These are phyloP conservation scores for Chrysoporthe deuterocubensis DNA, from an alignment of 2,329 filamentous ascomycete species.

Conservation along the genomic window DNA sequence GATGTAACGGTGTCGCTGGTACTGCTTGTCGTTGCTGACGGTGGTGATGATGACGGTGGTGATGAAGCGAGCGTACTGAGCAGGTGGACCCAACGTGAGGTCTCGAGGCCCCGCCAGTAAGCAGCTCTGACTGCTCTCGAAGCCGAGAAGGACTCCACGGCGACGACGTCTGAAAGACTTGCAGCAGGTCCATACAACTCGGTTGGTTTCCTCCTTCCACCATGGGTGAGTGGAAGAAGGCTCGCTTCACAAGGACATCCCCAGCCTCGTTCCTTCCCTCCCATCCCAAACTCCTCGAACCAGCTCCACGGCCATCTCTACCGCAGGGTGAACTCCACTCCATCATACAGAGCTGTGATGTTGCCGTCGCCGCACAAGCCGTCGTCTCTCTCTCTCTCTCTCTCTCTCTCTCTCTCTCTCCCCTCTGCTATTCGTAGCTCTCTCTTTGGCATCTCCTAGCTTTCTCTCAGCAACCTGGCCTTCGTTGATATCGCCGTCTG, in stretches of 20 bases:
- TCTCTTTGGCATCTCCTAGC: neutral
- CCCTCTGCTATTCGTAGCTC: neutral
- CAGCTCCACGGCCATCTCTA: no score
- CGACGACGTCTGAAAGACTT: neutral
- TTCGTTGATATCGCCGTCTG: neutral
- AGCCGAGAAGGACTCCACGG: neutral
- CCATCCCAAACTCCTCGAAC: neutral
- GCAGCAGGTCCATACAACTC: constrained; percentile 6
- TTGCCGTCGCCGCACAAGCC: neutral
- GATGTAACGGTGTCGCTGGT: neutral
- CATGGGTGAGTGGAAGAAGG: constrained; percentile 8
- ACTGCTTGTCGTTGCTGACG: neutral
- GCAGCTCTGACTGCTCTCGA: neutral
- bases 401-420: neutral
- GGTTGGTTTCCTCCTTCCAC: constrained; percentile 14
- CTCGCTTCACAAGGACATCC: neutral
- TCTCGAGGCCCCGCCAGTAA: neutral
- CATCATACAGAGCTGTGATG: neutral
- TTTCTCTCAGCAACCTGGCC: neutral
- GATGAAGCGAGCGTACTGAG: neutral
- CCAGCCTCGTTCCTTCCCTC: constrained; percentile 16
- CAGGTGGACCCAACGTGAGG: neutral
- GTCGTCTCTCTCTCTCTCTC: neutral
- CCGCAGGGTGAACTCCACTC: neutral
- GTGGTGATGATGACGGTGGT: neutral